Evolutionary conservation across 106 monocot genomes (phyloP), one percentile per base, ranked within the genome.

Genomic region (Dioscorea alata): DNA sequence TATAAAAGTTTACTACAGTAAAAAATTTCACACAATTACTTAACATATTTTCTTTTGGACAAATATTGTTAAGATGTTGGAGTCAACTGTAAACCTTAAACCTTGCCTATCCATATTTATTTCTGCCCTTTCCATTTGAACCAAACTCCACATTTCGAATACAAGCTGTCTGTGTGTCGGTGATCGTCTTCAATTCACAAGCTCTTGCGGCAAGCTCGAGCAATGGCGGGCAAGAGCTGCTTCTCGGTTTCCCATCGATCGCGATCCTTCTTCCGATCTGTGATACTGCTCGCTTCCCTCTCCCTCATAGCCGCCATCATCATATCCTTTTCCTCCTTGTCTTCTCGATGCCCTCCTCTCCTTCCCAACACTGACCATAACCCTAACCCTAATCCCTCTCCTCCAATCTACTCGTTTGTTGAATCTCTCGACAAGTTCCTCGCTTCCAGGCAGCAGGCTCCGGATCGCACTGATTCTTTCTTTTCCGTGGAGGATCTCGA

Each of bases 401-500:
- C 61, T 25, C 85, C 89, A 1, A 82, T 75, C 17, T 83, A 78
- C 75, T 84, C 86, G 57, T 90, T 94, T 75, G 85, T 87, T 59
- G 61, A 82, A 70, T 82, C 90, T 23, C 90, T 94, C 63, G 84
- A 90, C 63, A 80, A 74, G 42, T 90, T 94, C 74, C 90, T 94
- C 67, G 15, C 80, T 32, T 76, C 85, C 50, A 49, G 23, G 49
- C 78, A 18, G 25, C 67, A 35, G 23, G 60, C 20, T 58, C 32
- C 33, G 24, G 14, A 24, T 4, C 3, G 18, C 56, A 58, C 5
- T 13, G 71, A 59, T 59, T 57, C 79, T 33, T 15, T 52, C 13
- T 14, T 12, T 23, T 20, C 68, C 0, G 33, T 50, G 15, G 76
- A 57, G 15, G 75, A 31, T 42, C 81, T 86, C 28, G 94, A 94